A percentile compares a stretch with the other conserved stretches of the same genome.
Conservation (phyloP, 148 eudicot genomes). For the Selenicereus undatus region DNA sequence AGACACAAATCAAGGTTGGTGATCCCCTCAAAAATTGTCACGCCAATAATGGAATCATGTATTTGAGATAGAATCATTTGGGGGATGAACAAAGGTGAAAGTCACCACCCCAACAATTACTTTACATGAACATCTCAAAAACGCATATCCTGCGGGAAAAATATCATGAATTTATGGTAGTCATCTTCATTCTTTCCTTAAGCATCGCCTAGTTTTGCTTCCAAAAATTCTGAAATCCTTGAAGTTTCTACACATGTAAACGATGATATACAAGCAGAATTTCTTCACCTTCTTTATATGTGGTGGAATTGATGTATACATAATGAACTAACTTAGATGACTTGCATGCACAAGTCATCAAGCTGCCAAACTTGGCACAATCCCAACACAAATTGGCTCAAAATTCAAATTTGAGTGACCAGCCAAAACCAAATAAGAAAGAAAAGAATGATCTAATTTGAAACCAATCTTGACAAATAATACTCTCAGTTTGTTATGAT, state of each 20-base stretch:
- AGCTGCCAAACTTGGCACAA: neutral
- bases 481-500: too few species aligned
- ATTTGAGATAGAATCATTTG: neutral
- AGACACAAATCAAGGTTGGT: neutral
- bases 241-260: slow-evolving; percentile 8
- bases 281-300: neutral
- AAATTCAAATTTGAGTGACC: neutral
- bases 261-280: too few species aligned
- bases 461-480: neutral
- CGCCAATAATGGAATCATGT: neutral
- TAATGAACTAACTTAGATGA: neutral
- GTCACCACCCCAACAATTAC: slow-evolving; percentile 5
- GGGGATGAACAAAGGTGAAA: neutral
- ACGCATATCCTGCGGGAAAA: neutral
- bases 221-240: neutral
- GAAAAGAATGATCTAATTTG: neutral
- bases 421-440: neutral
- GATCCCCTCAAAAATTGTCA: neutral
- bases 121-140: neutral
- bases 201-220: neutral
- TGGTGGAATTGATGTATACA: neutral
- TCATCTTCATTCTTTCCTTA: neutral
- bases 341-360: neutral
- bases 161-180: neutral
- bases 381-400: neutral